Evolutionary conservation across 192 early-diverging fungal species (phyloP), one percentile per base, ranked within the genome.

Genomic region (Gonapodya prolifera): DNA sequence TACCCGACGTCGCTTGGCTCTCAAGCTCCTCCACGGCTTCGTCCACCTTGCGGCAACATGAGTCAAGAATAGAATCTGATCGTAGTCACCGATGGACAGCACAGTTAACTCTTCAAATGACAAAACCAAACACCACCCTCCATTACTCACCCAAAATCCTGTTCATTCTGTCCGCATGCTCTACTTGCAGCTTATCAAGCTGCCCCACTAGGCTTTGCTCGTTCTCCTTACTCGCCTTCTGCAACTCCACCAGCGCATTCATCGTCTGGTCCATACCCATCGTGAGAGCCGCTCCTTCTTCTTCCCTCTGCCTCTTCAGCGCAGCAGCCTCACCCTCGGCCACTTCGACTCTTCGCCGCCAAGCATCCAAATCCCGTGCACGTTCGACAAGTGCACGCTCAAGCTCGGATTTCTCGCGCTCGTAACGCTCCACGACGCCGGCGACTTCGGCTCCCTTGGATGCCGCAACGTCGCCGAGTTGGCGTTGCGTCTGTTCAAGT

Each of bases 11-110:
- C 23, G 90, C 87, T 28, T 94, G 91, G 33, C 90, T 86, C 79
- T 94, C 93, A 28, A 97, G 82, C 73, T 94, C 90, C 79, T 95
- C 96, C 30, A 96, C 87, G 13, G 94, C 88, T 79, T 98, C 95
- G 78, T 96, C 91, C 34, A 97, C 90, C 81, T 93, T 94, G 81
- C 89, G 86, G 33, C 94, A 90, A 82, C 95, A 97, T 33, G 93
- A 89, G 33, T 90, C 88, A 77, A 98, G 83, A 71, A 98, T 92
- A 30, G 91, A 91, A 79, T 98, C 95, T 91, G 80, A n/a, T n/a
- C n/a, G n/a, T n/a, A n/a, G n/a, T 34, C 8, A 77, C 69, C 34
- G 29, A 77, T 18, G 0, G 77, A n/a, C n/a, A n/a, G n/a, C 33
- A 77, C 8, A 83, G 83, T 77, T 35, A 86, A 85, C 33, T 81